phyloP scores from a whole-genome alignment of 163 green algal genomes.

The Volvox carteri region DNA sequence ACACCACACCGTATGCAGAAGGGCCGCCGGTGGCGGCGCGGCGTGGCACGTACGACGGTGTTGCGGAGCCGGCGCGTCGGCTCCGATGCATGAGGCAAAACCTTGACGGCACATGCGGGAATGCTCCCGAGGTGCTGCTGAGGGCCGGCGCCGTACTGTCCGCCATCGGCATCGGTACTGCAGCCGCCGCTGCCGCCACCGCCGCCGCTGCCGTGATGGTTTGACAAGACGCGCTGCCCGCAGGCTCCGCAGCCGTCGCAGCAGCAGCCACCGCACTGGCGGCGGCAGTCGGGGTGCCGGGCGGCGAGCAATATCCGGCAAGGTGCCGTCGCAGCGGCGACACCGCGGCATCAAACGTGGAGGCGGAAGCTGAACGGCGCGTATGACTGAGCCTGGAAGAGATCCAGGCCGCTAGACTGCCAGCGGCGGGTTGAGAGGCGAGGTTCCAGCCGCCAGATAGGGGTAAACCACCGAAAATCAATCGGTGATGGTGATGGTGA shows the following conservation, averaged over 20 bases:
- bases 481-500: not conserved
- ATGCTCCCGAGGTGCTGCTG: not conserved
- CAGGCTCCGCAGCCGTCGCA: not conserved
- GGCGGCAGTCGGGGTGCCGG: not conserved
- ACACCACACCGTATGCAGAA: too few relatives aligned
- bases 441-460: not conserved
- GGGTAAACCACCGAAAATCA: not conserved
- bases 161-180: not conserved
- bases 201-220: not conserved
- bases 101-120: slow-evolving; percentile 18
- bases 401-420: slow-evolving; percentile 41
- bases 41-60: not conserved
- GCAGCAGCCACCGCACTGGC: not conserved
- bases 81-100: slow-evolving; percentile 29
- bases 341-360: not conserved
- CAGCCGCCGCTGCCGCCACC: not conserved
- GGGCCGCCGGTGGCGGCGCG: not conserved
- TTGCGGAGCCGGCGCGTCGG: not conserved
- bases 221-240: too few relatives aligned
- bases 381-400: not conserved
- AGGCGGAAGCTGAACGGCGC: not conserved
- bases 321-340: not conserved
- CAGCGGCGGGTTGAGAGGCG: not conserved
- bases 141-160: not conserved
- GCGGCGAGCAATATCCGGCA: not conserved